phyloP scores from a whole-genome alignment of 139 green algal species.

The Micractinium sp. region DNA sequence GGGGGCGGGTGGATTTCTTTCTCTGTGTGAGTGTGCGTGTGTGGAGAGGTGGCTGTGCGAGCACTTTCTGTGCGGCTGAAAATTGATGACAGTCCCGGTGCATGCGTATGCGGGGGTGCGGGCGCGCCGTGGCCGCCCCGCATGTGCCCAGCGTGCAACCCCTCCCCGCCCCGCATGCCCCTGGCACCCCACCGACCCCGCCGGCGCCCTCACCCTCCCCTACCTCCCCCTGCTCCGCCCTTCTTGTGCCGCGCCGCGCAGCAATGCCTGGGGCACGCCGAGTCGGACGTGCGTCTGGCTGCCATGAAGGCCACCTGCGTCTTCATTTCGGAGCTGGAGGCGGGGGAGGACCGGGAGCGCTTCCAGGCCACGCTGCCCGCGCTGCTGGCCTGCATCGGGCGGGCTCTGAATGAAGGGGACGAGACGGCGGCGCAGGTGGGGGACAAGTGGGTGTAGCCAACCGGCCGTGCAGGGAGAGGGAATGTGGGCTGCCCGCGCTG shows the following conservation, averaged over 20 bases:
- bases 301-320: conserved; percentile 70
- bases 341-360: conserved; percentile 70
- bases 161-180: no score
- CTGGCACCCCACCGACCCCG: no score
- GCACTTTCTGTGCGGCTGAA: no score
- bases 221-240: background rate
- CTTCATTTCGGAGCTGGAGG: conserved; percentile 85
- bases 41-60: no score
- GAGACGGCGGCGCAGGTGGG: conserved; percentile 74
- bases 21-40: no score
- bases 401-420: conserved; percentile 74
- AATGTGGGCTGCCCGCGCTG: no score
- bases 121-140: no score
- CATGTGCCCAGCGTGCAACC: no score
- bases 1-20: no score
- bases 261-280: conserved; percentile 49
- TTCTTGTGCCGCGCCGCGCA: conserved; percentile 36
- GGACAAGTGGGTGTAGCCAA: conserved; percentile 13
- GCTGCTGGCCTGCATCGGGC: conserved; percentile 79
- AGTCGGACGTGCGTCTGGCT: conserved; percentile 69
- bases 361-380: conserved; percentile 81
- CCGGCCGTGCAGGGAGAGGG: no score
- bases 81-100: no score
- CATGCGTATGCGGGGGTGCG: no score
- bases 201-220: background rate